phyloP scores from a whole-genome alignment of 2,329 filamentous ascomycete species.

The Achaetomium macrosporum region DNA sequence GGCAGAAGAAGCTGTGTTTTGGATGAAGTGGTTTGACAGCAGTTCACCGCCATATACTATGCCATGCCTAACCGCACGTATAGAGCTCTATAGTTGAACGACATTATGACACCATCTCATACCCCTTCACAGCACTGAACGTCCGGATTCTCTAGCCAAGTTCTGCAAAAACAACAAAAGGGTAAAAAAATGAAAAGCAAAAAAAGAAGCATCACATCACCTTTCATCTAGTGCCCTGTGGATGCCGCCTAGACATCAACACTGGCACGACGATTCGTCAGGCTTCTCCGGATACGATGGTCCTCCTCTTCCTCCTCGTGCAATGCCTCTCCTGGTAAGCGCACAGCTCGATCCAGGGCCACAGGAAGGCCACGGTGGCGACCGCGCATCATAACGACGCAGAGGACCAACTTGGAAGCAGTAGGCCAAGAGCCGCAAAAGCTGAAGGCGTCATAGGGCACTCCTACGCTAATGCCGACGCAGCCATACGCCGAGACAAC shows the following conservation, averaged over 20 bases:
- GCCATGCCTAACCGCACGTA: background rate
- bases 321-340: slow-evolving; percentile 34
- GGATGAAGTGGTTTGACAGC: slow-evolving; percentile 27
- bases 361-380: slow-evolving; percentile 50
- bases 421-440: slow-evolving; percentile 50
- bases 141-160: too few species aligned
- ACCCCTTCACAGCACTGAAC: too few species aligned
- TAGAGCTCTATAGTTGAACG: background rate
- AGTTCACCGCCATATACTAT: background rate
- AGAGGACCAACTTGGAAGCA: slow-evolving; percentile 51
- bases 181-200: too few species aligned
- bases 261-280: slow-evolving; percentile 27
- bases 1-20: slow-evolving; percentile 50
- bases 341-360: slow-evolving; percentile 48
- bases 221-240: background rate
- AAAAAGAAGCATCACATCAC: background rate
- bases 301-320: slow-evolving; percentile 38
- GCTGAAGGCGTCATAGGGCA: slow-evolving; percentile 46
- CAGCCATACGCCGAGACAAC: slow-evolving; percentile 54
- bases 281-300: slow-evolving; percentile 34
- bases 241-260: slow-evolving; percentile 20
- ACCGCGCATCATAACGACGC: slow-evolving; percentile 51
- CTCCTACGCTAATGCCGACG: slow-evolving; percentile 52
- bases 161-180: too few species aligned
- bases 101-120: background rate